A percentile compares a stretch with the other conserved stretches of the same genome.
phyloP scores from a whole-genome alignment of 495 filamentous ascomycete species.

The Trichoderma asperelloides region DNA sequence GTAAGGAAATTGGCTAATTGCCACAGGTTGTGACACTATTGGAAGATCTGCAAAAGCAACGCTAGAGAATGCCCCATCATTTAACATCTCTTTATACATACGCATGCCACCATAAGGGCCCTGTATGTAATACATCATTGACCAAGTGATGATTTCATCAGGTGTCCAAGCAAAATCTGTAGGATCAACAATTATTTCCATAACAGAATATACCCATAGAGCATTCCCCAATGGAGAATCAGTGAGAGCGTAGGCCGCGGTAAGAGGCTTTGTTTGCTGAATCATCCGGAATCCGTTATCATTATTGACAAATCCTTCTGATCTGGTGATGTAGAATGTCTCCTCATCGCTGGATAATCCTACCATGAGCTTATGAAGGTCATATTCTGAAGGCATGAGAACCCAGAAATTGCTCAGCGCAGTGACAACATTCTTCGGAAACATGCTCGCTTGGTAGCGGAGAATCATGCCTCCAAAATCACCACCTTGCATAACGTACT shows the following conservation, averaged over 20 bases:
- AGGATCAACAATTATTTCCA: slow-evolving; percentile 40
- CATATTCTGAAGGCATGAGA: neutral
- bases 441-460: slow-evolving; percentile 31
- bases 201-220: slow-evolving; percentile 49
- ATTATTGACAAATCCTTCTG: slow-evolving; percentile 10
- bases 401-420: slow-evolving; percentile 6
- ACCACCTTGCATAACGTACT: slow-evolving; percentile 46
- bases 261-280: slow-evolving; percentile 43
- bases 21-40: slow-evolving; percentile 26
- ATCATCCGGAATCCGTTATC: slow-evolving; percentile 34
- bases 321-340: neutral
- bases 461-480: slow-evolving; percentile 22
- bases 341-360: neutral
- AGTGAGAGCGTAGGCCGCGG: slow-evolving; percentile 38
- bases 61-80: slow-evolving; percentile 13
- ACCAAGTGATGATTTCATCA: slow-evolving; percentile 47
- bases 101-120: slow-evolving; percentile 39
- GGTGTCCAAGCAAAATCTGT: slow-evolving; percentile 40
- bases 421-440: slow-evolving; percentile 20
- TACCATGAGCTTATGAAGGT: neutral
- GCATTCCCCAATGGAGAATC: slow-evolving; percentile 44
- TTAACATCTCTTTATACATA: slow-evolving; percentile 36
- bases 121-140: slow-evolving; percentile 44
- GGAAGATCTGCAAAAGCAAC: slow-evolving; percentile 12
- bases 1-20: slow-evolving; percentile 35